phyloP scores from a whole-genome alignment of 768 basidiomycete genomes.

The Tricholoma terreum region DNA sequence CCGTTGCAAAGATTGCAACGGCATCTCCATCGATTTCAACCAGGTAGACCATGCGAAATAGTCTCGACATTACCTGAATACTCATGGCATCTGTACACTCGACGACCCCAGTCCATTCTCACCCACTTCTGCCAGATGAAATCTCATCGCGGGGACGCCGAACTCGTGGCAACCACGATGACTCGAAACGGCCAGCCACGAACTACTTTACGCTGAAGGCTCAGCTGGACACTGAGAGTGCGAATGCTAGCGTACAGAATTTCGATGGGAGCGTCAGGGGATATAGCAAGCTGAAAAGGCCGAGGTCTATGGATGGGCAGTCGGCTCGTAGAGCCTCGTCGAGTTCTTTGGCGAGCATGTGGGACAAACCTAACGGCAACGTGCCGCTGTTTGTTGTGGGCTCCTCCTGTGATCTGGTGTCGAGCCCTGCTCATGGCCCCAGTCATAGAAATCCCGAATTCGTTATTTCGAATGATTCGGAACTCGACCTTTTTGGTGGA shows the following conservation, averaged over 20 bases:
- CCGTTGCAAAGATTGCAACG: neutral
- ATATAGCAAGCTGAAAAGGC: slow-evolving; percentile 41
- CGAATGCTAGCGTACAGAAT: slow-evolving; percentile 23
- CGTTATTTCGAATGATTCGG: slow-evolving; percentile 32
- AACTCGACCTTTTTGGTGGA: slow-evolving; percentile 29
- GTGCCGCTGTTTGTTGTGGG: slow-evolving; percentile 44
- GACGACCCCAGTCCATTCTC: slow-evolving; percentile 63
- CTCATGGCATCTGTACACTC: slow-evolving; percentile 37
- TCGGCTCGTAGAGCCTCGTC: slow-evolving; percentile 25
- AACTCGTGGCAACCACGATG: slow-evolving; percentile 39
- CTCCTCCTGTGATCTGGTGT: slow-evolving; percentile 28
- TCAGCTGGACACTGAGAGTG: slow-evolving; percentile 48
- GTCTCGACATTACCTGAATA: neutral
- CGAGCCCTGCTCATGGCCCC: slow-evolving; percentile 9
- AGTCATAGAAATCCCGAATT: slow-evolving; percentile 27
- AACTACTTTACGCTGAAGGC: slow-evolving; percentile 65
- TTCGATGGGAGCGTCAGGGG: slow-evolving; percentile 58
- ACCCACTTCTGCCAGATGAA: slow-evolving; percentile 68
- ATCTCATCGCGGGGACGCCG: slow-evolving; percentile 44
- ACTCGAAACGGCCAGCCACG: slow-evolving; percentile 30
- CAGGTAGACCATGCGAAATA: slow-evolving; percentile 1
- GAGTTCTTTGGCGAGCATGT: slow-evolving; percentile 38
- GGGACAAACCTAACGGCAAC: slow-evolving; percentile 31
- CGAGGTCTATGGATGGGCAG: slow-evolving; percentile 18
- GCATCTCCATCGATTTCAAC: neutral